Evolutionary conservation across 2,329 filamentous ascomycete genomes (phyloP), one percentile per base, ranked within the genome.

Genomic region (Claviceps sp.): DNA sequence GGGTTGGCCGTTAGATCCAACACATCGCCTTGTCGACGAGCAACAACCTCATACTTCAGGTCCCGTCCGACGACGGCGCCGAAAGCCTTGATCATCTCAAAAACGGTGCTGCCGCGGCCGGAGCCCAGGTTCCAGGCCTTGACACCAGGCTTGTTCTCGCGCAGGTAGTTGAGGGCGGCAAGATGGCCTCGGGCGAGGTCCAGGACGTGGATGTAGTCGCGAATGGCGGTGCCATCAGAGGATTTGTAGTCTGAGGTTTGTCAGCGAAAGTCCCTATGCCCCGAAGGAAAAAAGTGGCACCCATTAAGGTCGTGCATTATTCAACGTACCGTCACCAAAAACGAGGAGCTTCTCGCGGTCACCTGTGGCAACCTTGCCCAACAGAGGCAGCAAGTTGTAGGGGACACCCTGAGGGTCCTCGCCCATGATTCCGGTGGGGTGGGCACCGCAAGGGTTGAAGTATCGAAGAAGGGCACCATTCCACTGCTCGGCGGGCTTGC

Each of bases 71-170:
- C 90, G 17, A 88, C 89, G 49, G 80, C 71, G 71, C 83, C 87
- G 74, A 98, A 98, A 51, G 93, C 90, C 60, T 91, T 88, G 78
- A 98, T 84, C 75, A 98, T 98, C 68, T 98, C 90, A 65, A 90
- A 93, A 53, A 98, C 93, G 22, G 93, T 98, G 70, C 86, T 94
- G 60, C 93, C 93, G 61, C 85, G 88, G 56, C 93, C 93, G 0
- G 90, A 95, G 54, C 94, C 94, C 59, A 98, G 69, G 72, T 98
- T 98, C 91, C 91, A 98, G 52, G 89, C 90, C 67, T 88, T 86
- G 59, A 96, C 87, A 52, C 93, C 93, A 17, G 93, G 91, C 62
- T 89, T 80, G 60, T 91, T 74, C 58, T 86, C 78, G 61, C 86
- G 85, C 49, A 96, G 84, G 73, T 94, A 88, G 73, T 93, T 89